Conservation (phyloP, 139 green algal genomes). For the Trebouxia sp. region DNA sequence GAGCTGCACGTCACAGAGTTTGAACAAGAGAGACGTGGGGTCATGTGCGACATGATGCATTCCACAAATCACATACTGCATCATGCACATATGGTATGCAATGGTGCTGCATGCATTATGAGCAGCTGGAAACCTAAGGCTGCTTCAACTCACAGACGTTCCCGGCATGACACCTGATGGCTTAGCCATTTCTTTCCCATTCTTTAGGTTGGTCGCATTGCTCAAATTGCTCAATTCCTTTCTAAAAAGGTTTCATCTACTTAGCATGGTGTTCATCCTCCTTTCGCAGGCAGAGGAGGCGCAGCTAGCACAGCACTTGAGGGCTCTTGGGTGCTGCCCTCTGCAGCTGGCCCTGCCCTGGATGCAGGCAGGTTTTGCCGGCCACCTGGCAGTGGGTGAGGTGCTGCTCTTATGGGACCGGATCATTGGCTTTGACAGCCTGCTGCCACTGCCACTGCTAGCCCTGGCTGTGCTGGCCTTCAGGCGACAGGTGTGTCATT, state of each 20-base stretch:
- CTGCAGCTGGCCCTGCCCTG: conserved; percentile 51
- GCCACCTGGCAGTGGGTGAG: conserved; percentile 41
- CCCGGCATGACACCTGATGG: too few species aligned
- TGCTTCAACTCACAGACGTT: too few species aligned
- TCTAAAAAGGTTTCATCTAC: too few species aligned
- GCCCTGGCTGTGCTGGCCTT: conserved; percentile 57
- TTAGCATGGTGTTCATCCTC: too few species aligned
- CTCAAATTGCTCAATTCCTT: too few species aligned
- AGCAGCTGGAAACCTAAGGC: background rate
- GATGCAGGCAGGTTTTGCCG: conserved; percentile 56
- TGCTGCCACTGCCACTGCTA: conserved; percentile 56
- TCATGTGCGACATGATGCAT: too few species aligned
- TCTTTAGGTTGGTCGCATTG: too few species aligned
- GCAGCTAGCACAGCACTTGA: conserved; percentile 49
- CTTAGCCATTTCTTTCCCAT: too few species aligned
- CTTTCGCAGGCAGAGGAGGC: conserved; percentile 64
- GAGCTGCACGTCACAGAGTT: too few species aligned
- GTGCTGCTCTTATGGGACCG: conserved; percentile 77
- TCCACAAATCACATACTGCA: too few species aligned
- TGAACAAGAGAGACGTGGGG: too few species aligned
- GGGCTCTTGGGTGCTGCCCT: conserved; percentile 34
- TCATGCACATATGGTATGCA: background rate
- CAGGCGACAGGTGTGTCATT: conserved; percentile 35
- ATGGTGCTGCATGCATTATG: background rate
- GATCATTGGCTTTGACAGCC: conserved; percentile 69